Conservation (phyloP, 495 filamentous ascomycete genomes). For the Daldinia concentrica region DNA sequence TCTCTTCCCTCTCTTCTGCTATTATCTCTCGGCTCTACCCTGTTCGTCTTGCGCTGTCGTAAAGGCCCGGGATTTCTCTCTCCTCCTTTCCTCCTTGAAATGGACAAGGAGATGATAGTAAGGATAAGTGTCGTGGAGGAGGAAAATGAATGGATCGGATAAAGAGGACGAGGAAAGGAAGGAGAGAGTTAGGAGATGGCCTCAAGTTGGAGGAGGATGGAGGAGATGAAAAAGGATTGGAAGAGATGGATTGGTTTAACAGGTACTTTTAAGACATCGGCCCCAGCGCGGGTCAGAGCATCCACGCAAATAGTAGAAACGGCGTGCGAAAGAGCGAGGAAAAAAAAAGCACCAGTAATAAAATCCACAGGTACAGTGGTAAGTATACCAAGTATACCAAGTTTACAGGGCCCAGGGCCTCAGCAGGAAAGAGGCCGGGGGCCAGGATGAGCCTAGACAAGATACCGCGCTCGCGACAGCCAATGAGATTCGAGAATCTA, state of each 20-base stretch:
- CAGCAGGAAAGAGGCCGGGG: conserved; percentile 36
- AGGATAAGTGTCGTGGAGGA: conserved; percentile 42
- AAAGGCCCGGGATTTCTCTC: conserved; percentile 47
- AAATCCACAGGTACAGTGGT: conserved; percentile 10
- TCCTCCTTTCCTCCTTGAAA: conserved; percentile 56
- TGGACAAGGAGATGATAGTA: conserved; percentile 53
- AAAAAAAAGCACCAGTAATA: conserved; percentile 12
- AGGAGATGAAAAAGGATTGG: conserved; percentile 64
- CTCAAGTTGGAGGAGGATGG: conserved; percentile 66
- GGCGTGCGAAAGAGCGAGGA: conserved; percentile 4
- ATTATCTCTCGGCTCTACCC: conserved; percentile 40
- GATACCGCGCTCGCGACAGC: conserved; percentile 42
- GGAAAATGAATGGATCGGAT: conserved; percentile 66
- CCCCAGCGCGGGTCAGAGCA: conserved; percentile 40
- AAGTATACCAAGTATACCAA: conserved; percentile 7
- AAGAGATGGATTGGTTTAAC: conserved; percentile 57
- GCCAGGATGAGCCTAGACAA: conserved; percentile 47
- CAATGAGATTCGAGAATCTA: conserved; percentile 32
- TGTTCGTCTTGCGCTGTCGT: conserved; percentile 40
- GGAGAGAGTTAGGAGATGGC: conserved; percentile 63
- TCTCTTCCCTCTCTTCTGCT: conserved; percentile 2
- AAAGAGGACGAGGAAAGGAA: conserved; percentile 61
- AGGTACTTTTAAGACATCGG: conserved; percentile 62
- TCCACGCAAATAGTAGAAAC: conserved; percentile 25
- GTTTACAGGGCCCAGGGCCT: conserved; percentile 25